These are phyloP conservation scores for Phragmites australis DNA, from an alignment of 176 grass and related monocot species.

Conservation along the genomic window DNA sequence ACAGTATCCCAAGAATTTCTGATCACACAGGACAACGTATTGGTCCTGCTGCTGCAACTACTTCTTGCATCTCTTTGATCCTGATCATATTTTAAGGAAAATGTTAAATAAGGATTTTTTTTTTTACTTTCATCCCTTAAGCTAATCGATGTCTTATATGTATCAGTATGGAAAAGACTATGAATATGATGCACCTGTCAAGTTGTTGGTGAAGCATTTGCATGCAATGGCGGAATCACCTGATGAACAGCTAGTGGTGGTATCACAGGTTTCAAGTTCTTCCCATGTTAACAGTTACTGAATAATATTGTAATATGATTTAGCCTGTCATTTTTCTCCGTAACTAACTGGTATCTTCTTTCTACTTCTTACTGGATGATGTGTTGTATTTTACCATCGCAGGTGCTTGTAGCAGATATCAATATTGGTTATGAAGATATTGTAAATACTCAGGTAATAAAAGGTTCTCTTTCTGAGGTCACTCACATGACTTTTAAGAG, in stretches of 20 bases:
- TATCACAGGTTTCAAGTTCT: constrained; percentile 79
- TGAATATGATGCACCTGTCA: constrained; percentile 95
- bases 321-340: background rate
- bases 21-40: background rate
- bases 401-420: constrained; percentile 97
- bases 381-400: constrained; percentile 19
- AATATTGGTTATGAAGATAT: constrained; percentile 98
- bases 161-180: constrained; percentile 96
- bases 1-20: background rate
- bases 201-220: constrained; percentile 95
- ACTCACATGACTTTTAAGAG: background rate
- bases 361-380: background rate
- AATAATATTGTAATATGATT: background rate
- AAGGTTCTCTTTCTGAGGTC: constrained; percentile 12
- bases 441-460: constrained; percentile 88
- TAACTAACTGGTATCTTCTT: constrained; percentile 9
- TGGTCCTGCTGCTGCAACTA: background rate
- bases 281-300: background rate
- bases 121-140: background rate
- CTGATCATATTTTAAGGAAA: constrained; percentile 3
- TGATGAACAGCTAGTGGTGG: constrained; percentile 86
- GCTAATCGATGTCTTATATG: constrained; percentile 19
- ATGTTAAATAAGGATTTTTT: background rate
- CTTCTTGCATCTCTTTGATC: constrained; percentile 14
- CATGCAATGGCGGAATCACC: constrained; percentile 89